Evolutionary conservation across 2,329 filamentous ascomycete genomes (phyloP).

Genomic region (Grosmannia penicillata): DNA sequence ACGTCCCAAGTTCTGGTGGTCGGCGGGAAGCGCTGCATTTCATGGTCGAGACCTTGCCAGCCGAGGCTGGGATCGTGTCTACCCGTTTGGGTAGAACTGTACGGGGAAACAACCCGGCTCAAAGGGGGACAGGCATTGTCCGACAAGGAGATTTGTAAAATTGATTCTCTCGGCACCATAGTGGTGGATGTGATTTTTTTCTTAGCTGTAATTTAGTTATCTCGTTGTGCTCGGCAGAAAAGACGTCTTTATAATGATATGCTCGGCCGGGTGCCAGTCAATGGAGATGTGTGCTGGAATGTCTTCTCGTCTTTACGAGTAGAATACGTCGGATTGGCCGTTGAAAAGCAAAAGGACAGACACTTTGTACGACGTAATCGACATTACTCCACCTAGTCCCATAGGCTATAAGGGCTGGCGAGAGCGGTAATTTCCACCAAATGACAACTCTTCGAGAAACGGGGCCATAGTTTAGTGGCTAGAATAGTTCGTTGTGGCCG

Average conservation of each 20-base stretch:
- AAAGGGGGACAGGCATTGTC: neutral
- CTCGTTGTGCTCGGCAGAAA: too few relatives aligned
- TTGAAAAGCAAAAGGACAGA: too few relatives aligned
- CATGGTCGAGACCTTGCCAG: neutral
- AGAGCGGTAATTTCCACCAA: neutral
- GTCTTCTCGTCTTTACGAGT: too few relatives aligned
- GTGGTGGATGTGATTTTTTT: too few relatives aligned
- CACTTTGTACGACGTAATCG: too few relatives aligned
- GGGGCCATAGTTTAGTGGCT: slow-evolving; percentile 11
- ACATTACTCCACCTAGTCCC: too few relatives aligned
- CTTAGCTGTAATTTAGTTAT: too few relatives aligned
- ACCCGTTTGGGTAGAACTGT: neutral
- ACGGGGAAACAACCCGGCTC: too few relatives aligned
- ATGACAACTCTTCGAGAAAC: slow-evolving; percentile 5
- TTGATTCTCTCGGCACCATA: neutral
- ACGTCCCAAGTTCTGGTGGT: neutral
- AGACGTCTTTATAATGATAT: too few relatives aligned
- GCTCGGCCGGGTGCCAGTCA: too few relatives aligned
- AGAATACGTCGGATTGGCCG: too few relatives aligned
- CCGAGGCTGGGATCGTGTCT: neutral
- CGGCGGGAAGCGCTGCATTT: neutral
- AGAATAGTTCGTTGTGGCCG: slow-evolving; percentile 12
- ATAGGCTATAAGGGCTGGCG: neutral
- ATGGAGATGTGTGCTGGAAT: too few relatives aligned
- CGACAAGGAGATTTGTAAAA: neutral